Conservation (phyloP, 2,329 filamentous ascomycete species). For the Pseudohalonectria lignicola region DNA sequence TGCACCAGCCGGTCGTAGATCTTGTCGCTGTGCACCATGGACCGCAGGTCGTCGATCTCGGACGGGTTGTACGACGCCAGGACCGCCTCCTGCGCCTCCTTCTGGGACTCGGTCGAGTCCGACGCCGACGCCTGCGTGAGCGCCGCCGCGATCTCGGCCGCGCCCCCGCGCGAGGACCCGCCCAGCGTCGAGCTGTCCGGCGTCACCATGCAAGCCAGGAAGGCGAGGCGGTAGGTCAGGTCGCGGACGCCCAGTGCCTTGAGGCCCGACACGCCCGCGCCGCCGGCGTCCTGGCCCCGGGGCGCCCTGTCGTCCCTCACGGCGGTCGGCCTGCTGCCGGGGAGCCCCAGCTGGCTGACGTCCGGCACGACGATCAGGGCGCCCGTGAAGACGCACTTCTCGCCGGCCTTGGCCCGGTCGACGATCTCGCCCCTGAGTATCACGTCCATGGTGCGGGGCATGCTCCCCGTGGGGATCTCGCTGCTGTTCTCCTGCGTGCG, state of each 20-base stretch:
- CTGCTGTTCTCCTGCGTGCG: constrained; percentile 97
- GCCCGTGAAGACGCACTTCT: constrained; percentile 97
- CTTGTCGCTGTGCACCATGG: constrained; percentile 90
- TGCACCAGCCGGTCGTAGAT: constrained; percentile 90
- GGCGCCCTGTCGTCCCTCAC: constrained; percentile 68
- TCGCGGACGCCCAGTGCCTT: constrained; percentile 92
- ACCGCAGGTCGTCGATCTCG: constrained; percentile 84
- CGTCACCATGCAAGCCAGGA: constrained; percentile 91
- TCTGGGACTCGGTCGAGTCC: constrained; percentile 54
- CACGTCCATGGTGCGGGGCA: constrained; percentile 96
- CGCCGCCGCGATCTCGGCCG: constrained; percentile 74
- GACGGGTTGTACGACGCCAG: constrained; percentile 73
- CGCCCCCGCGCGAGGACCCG: constrained; percentile 61
- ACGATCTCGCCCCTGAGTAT: constrained; percentile 96
- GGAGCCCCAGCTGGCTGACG: constrained; percentile 86
- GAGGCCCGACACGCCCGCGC: constrained; percentile 74
- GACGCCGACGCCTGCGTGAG: constrained; percentile 61
- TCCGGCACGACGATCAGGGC: constrained; percentile 94
- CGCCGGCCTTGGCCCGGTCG: constrained; percentile 90
- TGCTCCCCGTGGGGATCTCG: constrained; percentile 95
- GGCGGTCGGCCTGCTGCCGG: constrained; percentile 72
- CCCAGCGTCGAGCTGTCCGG: constrained; percentile 77
- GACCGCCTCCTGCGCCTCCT: constrained; percentile 79
- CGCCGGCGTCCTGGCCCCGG: constrained; percentile 64
- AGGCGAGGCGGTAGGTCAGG: constrained; percentile 90